Percentiles rank a stretch among this genome's conserved stretches.
These are phyloP conservation scores for Salix exigua DNA, from an alignment of 345 rosid genomes.

Conservation along the genomic window DNA sequence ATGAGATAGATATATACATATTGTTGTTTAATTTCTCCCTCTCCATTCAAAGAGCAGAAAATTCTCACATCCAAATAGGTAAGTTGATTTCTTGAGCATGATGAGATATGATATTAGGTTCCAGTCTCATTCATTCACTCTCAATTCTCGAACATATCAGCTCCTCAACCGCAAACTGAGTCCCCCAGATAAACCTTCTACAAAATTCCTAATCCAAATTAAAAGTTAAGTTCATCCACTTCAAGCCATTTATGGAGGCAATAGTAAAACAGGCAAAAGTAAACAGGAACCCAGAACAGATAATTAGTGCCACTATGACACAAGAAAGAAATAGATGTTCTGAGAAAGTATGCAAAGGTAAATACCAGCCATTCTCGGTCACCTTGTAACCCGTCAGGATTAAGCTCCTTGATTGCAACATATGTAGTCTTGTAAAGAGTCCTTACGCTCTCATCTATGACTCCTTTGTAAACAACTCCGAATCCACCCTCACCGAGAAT, in stretches of 20 bases:
- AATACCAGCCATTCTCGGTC: slow-evolving; percentile 99
- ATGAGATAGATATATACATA: neutral
- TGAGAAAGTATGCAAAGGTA: slow-evolving; percentile 10
- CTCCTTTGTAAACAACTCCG: slow-evolving; percentile 87
- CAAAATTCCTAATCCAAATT: neutral
- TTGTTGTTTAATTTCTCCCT: neutral
- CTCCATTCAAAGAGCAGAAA: neutral
- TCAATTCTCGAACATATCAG: neutral
- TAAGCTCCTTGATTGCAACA: slow-evolving; percentile 92
- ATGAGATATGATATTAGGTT: neutral
- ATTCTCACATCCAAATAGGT: neutral
- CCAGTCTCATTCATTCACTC: neutral
- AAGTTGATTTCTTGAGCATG: neutral
- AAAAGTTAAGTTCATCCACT: neutral
- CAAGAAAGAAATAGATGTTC: neutral
- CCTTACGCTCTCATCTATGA: slow-evolving; percentile 63
- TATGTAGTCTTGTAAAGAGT: slow-evolving; percentile 48
- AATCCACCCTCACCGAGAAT: slow-evolving; percentile 97
- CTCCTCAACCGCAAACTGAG: neutral
- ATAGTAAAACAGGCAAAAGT: neutral
- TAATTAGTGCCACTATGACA: neutral
- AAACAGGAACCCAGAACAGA: neutral
- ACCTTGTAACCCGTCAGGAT: slow-evolving; percentile 89
- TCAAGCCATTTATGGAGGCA: neutral
- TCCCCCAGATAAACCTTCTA: neutral